phyloP scores from a whole-genome alignment of 75 land plant species.

The Gnetum montanum region DNA sequence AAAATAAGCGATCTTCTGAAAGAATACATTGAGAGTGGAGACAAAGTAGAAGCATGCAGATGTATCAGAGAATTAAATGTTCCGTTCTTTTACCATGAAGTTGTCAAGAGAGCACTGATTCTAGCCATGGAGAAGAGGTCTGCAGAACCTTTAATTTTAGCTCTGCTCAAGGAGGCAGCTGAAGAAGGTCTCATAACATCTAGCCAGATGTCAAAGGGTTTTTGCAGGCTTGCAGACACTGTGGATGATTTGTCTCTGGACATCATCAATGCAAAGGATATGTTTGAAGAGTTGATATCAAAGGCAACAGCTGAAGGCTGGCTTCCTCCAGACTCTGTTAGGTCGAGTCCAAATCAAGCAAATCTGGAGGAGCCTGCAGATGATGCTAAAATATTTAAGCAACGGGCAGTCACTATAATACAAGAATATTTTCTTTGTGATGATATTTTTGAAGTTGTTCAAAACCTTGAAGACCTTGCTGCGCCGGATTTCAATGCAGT shows the following conservation, averaged over 20 bases:
- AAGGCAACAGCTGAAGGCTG: conserved; percentile 74
- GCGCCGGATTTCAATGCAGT: conserved; percentile 66
- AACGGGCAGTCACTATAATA: conserved; percentile 61
- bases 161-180: conserved; percentile 62
- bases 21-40: conserved; percentile 69
- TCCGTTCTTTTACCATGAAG: conserved; percentile 88
- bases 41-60: conserved; percentile 60
- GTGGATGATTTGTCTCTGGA: conserved; percentile 79
- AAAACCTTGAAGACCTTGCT: conserved; percentile 77
- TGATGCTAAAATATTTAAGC: conserved; percentile 50
- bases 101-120: conserved; percentile 75
- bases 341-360: conserved; percentile 21
- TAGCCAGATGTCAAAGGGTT: conserved; percentile 83
- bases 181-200: conserved; percentile 90
- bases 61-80: conserved; percentile 78
- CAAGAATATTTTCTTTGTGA: conserved; percentile 89
- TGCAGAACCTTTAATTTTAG: conserved; percentile 50
- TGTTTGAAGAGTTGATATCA: conserved; percentile 36
- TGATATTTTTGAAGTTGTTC: conserved; percentile 82
- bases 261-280: conserved; percentile 63
- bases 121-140: conserved; percentile 65
- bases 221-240: conserved; percentile 55
- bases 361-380: conserved; percentile 12
- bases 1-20: conserved; percentile 54
- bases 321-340: conserved; percentile 49